phyloP scores from a whole-genome alignment of 2,329 filamentous ascomycete genomes.

The Cladobotryum protrusum region DNA sequence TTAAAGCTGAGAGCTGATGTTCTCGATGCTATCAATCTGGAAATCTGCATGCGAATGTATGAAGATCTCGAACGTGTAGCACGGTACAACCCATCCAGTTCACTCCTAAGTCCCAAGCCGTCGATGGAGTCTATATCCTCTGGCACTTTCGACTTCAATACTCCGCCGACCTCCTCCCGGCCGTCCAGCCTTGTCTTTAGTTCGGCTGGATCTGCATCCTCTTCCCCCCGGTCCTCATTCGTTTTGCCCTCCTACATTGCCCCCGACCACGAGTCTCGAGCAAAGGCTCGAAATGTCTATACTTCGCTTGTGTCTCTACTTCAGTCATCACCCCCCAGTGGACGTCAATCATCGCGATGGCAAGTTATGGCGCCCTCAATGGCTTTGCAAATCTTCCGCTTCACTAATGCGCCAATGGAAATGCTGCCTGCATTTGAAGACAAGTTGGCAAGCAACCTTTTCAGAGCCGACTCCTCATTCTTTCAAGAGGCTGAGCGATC shows the following conservation, averaged over 20 bases:
- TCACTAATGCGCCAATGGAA: slow-evolving; percentile 43
- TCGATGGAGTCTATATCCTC: slow-evolving; percentile 2
- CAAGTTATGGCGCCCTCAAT: slow-evolving; percentile 46
- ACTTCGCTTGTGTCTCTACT: slow-evolving; percentile 49
- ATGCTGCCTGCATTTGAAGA: slow-evolving; percentile 44
- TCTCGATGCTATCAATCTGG: slow-evolving; percentile 55
- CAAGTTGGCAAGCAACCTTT: slow-evolving; percentile 41
- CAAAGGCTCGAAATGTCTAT: slow-evolving; percentile 44
- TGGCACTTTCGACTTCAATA: slow-evolving; percentile 44
- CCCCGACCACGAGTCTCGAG: slow-evolving; percentile 35
- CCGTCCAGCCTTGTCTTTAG: slow-evolving; percentile 49
- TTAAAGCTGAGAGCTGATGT: slow-evolving; percentile 55
- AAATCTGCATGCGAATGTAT: slow-evolving; percentile 57
- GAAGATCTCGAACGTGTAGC: slow-evolving; percentile 46
- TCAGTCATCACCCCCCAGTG: slow-evolving; percentile 41
- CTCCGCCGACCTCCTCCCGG: slow-evolving; percentile 36
- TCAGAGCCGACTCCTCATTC: slow-evolving; percentile 35
- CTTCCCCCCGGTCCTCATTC: slow-evolving; percentile 45
- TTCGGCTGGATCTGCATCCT: slow-evolving; percentile 40
- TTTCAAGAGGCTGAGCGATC: slow-evolving; percentile 44
- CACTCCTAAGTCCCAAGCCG: slow-evolving; percentile 1
- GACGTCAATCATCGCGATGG: slow-evolving; percentile 43
- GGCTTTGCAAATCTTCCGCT: slow-evolving; percentile 54
- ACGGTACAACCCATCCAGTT: slow-evolving; percentile 24
- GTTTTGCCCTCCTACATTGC: slow-evolving; percentile 34